These are phyloP conservation scores for Mallotus repandus DNA, from an alignment of 441 rosid species.

Conservation along the genomic window DNA sequence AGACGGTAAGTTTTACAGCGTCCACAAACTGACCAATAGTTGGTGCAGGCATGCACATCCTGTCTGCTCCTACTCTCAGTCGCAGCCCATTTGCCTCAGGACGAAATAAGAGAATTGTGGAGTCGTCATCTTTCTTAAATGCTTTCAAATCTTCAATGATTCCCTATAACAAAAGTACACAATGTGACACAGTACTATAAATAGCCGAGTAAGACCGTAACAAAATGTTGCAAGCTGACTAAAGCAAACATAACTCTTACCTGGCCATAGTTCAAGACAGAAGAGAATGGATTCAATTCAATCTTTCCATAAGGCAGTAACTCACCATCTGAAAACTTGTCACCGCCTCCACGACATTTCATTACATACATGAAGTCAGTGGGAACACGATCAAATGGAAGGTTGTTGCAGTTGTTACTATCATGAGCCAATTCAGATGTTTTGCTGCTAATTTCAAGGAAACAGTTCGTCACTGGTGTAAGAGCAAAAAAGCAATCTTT, in stretches of 20 bases:
- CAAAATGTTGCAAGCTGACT: no score
- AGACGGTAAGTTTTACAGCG: conserved; percentile 40
- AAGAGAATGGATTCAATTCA: conserved; percentile 44
- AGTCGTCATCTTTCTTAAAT: conserved; percentile 36
- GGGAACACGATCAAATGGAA: conserved; percentile 35
- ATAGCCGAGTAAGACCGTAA: no score
- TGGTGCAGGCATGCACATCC: conserved; percentile 51
- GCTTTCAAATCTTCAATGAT: conserved; percentile 46
- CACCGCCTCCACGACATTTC: conserved; percentile 37
- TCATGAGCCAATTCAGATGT: conserved; percentile 27
- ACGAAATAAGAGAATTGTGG: conserved; percentile 36
- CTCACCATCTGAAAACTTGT: conserved; percentile 31
- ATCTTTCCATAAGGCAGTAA: conserved; percentile 38
- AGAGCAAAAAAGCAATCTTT: not conserved
- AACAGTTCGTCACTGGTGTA: not conserved
- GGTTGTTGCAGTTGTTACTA: conserved; percentile 34
- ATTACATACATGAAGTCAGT: conserved; percentile 45
- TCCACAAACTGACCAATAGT: conserved; percentile 39
- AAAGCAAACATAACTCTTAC: conserved; percentile 18
- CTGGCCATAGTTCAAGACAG: conserved; percentile 53
- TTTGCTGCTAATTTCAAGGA: conserved; percentile 15
- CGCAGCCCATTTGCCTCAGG: conserved; percentile 39
- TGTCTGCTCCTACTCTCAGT: conserved; percentile 42
- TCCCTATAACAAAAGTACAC: conserved; percentile 27
- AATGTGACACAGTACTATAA: no score